A percentile compares a stretch with the other conserved stretches of the same genome.
Evolutionary conservation across 139 green algal species (phyloP).

Genomic region (Edaphochlamys debaryana): DNA sequence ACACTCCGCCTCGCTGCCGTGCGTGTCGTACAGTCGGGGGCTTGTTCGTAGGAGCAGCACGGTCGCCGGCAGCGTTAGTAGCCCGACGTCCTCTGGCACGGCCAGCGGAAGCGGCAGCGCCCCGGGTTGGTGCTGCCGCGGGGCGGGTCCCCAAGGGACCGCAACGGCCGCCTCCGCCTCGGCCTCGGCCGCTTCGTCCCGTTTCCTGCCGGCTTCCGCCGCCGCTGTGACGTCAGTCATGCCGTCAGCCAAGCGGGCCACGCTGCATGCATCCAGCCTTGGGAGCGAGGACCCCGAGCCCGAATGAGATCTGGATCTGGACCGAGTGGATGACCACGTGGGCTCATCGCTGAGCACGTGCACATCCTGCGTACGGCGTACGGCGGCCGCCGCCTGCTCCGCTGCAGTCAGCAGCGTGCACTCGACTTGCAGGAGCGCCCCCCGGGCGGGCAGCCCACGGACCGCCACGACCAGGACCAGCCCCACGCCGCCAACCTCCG

Average conservation of each 20-base stretch:
- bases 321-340: not conserved
- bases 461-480: conserved; percentile 1
- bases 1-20: too few species aligned
- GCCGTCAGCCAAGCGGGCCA: not conserved
- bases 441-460: not conserved
- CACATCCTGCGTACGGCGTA: too few species aligned
- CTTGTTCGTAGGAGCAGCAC: not conserved
- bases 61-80: not conserved
- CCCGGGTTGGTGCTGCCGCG: too few species aligned
- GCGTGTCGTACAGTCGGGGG: too few species aligned
- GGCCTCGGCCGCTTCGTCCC: too few species aligned
- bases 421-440: conserved; percentile 30
- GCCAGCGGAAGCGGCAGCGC: too few species aligned
- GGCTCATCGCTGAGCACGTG: not conserved
- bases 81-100: not conserved
- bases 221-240: not conserved
- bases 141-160: too few species aligned
- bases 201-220: too few species aligned
- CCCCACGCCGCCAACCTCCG: not conserved
- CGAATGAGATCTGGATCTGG: not conserved
- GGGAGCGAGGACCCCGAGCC: too few species aligned
- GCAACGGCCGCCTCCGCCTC: too few species aligned
- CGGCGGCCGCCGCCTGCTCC: too few species aligned
- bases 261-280: not conserved
- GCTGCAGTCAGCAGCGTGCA: too few species aligned